Percentiles rank a stretch among this genome's conserved stretches.
These are phyloP conservation scores for Populus hybrid DNA, from an alignment of 441 rosid genomes.

Conservation along the genomic window DNA sequence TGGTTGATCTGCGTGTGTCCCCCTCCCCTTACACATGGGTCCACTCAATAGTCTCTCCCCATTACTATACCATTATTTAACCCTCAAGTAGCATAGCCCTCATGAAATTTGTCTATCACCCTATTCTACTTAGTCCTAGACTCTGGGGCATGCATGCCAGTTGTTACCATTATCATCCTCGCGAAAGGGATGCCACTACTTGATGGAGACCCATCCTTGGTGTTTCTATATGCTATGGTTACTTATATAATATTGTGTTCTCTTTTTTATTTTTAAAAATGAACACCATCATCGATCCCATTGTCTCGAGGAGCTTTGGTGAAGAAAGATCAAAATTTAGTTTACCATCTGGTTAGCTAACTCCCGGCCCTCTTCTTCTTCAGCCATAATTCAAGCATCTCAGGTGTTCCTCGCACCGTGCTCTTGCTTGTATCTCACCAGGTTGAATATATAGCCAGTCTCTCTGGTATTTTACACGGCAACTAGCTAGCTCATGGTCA, in stretches of 20 bases:
- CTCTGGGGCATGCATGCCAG: conserved; percentile 33
- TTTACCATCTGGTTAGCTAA: too few relatives aligned
- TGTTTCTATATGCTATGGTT: conserved; percentile 7
- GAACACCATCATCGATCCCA: too few relatives aligned
- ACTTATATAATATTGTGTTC: not conserved
- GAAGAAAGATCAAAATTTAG: too few relatives aligned
- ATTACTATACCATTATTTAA: not conserved
- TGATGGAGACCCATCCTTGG: conserved; percentile 32
- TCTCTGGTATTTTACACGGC: not conserved
- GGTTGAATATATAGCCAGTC: not conserved
- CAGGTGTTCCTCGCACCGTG: too few relatives aligned
- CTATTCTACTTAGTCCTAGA: conserved; percentile 25
- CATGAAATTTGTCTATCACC: conserved; percentile 6
- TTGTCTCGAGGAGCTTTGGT: too few relatives aligned
- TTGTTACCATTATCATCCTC: conserved; percentile 34
- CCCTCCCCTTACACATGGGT: conserved; percentile 26
- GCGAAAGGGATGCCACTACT: conserved; percentile 26
- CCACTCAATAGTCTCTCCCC: conserved; percentile 9
- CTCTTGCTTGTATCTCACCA: not conserved
- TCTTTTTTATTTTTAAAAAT: not conserved
- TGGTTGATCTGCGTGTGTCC: conserved; percentile 32
- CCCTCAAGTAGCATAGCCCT: not conserved
- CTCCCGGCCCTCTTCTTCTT: too few relatives aligned
- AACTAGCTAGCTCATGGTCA: not conserved
- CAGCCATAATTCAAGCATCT: too few relatives aligned